These are phyloP conservation scores for Rhynchospora breviuscula DNA, from an alignment of 176 grass and related monocot species.

Conservation along the genomic window DNA sequence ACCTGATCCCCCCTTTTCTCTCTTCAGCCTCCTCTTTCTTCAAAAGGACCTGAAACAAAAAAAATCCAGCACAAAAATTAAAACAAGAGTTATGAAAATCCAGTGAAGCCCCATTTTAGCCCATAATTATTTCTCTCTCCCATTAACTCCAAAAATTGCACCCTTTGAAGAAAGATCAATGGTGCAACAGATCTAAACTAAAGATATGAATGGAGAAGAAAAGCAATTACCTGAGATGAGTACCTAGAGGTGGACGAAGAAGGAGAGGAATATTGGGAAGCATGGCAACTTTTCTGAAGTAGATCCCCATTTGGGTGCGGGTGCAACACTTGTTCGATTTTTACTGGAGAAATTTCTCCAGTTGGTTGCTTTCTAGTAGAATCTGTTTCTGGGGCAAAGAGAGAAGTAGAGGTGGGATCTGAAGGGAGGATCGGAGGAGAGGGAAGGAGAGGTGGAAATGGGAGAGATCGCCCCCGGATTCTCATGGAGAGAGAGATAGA, in stretches of 20 bases:
- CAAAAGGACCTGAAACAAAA: conserved; percentile 9
- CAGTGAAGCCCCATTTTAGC: neutral
- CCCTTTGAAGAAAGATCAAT: conserved; percentile 3
- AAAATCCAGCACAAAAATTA: neutral
- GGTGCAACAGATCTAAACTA: conserved; percentile 9
- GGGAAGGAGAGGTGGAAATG: conserved; percentile 14
- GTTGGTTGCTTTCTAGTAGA: neutral
- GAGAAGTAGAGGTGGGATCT: conserved; percentile 37
- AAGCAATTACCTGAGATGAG: neutral
- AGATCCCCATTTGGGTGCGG: conserved; percentile 52
- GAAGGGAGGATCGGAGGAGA: neutral
- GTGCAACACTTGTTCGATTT: conserved; percentile 39
- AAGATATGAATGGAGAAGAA: neutral
- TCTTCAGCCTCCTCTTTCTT: neutral
- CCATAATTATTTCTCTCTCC: neutral
- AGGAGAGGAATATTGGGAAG: neutral
- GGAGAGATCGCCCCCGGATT: conserved; percentile 65
- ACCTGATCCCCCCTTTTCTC: conserved; percentile 19
- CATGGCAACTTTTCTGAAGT: conserved; percentile 13
- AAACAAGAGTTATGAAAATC: neutral
- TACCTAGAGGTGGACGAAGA: conserved; percentile 27
- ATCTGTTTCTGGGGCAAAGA: conserved; percentile 11
- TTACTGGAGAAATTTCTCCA: neutral
- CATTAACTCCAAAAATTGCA: conserved; percentile 10
- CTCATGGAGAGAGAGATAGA: conserved; percentile 48